Evolutionary conservation across 805 yeast species (phyloP).

Genomic region (Kodamaea leandrae): DNA sequence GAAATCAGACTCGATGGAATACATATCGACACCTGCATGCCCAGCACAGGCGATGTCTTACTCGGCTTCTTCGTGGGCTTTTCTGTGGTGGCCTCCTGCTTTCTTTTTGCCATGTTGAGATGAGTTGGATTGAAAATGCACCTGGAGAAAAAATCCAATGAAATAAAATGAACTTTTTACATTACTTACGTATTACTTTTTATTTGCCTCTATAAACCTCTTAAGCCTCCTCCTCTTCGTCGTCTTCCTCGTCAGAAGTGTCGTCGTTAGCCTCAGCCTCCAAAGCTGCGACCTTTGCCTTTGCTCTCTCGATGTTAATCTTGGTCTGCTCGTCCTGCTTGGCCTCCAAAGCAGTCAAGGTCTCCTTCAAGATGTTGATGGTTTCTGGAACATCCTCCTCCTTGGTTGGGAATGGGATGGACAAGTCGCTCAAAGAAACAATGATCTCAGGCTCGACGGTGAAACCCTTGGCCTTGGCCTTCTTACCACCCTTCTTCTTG

Average conservation of each 20-base stretch:
- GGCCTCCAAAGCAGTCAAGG: conserved; percentile 62
- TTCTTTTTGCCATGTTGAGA: conserved; percentile 21
- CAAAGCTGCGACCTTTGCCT: conserved; percentile 69
- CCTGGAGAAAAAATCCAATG: neutral
- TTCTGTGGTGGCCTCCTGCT: conserved; percentile 15
- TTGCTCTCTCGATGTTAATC: conserved; percentile 70
- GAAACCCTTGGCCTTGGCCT: conserved; percentile 54
- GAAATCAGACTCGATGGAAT: conserved; percentile 68
- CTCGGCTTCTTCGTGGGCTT: conserved; percentile 30
- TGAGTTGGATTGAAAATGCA: too few relatives aligned
- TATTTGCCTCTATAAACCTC: conserved; percentile 4
- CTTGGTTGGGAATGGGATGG: conserved; percentile 74
- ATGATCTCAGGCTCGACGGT: conserved; percentile 79
- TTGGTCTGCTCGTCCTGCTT: conserved; percentile 81
- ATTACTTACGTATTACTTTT: neutral
- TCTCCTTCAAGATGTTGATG: conserved; percentile 64
- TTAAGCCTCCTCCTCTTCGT: conserved; percentile 32
- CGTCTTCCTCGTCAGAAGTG: conserved; percentile 39
- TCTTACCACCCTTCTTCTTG: conserved; percentile 51
- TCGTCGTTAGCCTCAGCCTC: conserved; percentile 44
- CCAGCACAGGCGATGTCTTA: conserved; percentile 19
- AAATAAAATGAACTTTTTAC: neutral
- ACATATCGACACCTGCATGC: conserved; percentile 54
- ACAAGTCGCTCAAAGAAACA: conserved; percentile 70
- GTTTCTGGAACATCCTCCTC: conserved; percentile 68